Percentiles rank a stretch among this genome's conserved stretches.
phyloP scores from a whole-genome alignment of 2,329 filamentous ascomycete species.

The Ophiocordyceps sinensis region DNA sequence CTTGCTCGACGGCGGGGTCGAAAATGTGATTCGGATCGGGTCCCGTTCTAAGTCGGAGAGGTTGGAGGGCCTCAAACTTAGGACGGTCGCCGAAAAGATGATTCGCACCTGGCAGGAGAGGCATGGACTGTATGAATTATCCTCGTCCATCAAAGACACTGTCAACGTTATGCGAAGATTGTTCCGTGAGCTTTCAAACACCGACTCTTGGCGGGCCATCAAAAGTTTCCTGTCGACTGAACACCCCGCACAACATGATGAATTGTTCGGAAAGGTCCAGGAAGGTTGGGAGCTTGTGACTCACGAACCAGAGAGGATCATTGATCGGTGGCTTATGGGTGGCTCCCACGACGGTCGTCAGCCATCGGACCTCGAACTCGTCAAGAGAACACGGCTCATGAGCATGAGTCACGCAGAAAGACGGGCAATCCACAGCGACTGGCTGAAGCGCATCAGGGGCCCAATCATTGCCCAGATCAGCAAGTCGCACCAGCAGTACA shows the following conservation, averaged over 20 bases:
- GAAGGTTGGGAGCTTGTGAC: conserved; percentile 1
- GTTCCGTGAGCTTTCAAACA: neutral
- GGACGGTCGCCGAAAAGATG: conserved; percentile 15
- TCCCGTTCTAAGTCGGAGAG: conserved; percentile 38
- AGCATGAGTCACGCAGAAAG: conserved; percentile 4
- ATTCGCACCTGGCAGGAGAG: conserved; percentile 25
- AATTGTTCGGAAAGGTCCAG: conserved; percentile 1
- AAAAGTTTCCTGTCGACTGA: neutral
- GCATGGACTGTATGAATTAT: conserved; percentile 8
- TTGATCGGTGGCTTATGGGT: conserved; percentile 1
- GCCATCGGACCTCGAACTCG: neutral
- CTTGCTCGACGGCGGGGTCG: conserved; percentile 30
- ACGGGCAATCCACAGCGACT: conserved; percentile 1
- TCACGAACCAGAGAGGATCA: neutral
- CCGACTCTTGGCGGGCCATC: neutral
- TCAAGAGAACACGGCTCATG: neutral
- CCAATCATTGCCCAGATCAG: conserved; percentile 5
- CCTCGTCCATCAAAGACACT: neutral
- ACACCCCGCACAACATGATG: neutral
- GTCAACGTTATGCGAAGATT: neutral
- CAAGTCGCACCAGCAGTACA: conserved; percentile 1
- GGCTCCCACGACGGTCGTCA: neutral
- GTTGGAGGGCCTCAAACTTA: conserved; percentile 36
- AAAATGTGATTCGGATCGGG: conserved; percentile 47
- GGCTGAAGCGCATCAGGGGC: conserved; percentile 2